These are phyloP conservation scores for Aspergillus novofumigatus DNA, from an alignment of 2,329 filamentous ascomycete species.

Conservation along the genomic window DNA sequence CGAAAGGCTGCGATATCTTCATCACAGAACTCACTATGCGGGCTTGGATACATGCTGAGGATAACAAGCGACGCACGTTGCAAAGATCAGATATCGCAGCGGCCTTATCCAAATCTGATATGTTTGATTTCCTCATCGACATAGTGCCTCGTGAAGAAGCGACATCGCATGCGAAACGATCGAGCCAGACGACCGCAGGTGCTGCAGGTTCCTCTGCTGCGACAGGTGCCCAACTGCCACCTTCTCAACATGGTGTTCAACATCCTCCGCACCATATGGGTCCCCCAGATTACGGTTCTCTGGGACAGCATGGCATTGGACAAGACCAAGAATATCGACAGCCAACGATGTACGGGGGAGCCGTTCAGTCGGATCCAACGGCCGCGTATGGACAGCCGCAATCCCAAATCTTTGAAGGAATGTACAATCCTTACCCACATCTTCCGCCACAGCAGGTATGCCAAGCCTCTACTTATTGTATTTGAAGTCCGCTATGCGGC, in stretches of 20 bases:
- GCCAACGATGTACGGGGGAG: conserved; percentile 74
- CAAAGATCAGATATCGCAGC: conserved; percentile 96
- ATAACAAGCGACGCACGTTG: conserved; percentile 94
- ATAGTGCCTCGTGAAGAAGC: conserved; percentile 97
- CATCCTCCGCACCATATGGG: conserved; percentile 54
- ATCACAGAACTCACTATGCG: conserved; percentile 99
- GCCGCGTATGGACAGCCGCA: conserved; percentile 73
- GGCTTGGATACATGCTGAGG: conserved; percentile 98
- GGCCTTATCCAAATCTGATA: conserved; percentile 93
- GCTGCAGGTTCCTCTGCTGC: conserved; percentile 46
- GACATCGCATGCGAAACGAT: conserved; percentile 75
- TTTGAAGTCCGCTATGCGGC: not conserved
- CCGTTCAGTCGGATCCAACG: conserved; percentile 69
- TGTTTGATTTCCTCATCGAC: conserved; percentile 99
- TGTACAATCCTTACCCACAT: conserved; percentile 72
- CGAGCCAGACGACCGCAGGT: conserved; percentile 46
- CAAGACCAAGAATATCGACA: conserved; percentile 77
- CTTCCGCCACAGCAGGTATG: conserved; percentile 81
- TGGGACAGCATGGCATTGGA: conserved; percentile 60
- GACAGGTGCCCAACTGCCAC: conserved; percentile 36
- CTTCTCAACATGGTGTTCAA: conserved; percentile 45
- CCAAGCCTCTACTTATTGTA: conserved; percentile 3
- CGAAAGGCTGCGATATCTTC: conserved; percentile 98
- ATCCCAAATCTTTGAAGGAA: conserved; percentile 73
- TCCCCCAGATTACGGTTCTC: conserved; percentile 55